phyloP scores from a whole-genome alignment of 2,329 filamentous ascomycete species.

The Scolecobasidium constrictum region DNA sequence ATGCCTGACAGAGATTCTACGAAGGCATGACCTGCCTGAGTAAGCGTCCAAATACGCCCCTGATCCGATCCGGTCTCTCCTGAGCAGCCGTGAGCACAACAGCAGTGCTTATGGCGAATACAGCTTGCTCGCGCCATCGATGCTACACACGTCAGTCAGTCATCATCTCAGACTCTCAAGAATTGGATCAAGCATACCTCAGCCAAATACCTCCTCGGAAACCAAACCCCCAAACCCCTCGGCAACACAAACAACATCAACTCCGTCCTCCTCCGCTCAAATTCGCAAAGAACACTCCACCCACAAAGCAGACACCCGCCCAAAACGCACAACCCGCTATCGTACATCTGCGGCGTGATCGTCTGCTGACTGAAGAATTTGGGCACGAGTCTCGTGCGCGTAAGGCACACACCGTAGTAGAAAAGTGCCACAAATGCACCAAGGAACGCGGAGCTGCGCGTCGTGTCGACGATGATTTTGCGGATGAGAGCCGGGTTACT shows the following conservation, averaged over 20 bases:
- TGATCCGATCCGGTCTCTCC: conserved; percentile 17
- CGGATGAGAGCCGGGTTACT: conserved; percentile 25
- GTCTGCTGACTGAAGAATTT: conserved; percentile 47
- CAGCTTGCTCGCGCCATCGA: conserved; percentile 21
- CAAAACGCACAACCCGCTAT: conserved; percentile 56
- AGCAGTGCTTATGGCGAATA: conserved; percentile 21
- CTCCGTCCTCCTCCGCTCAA: conserved; percentile 53
- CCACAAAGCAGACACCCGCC: conserved; percentile 66
- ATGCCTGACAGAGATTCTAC: too few species aligned
- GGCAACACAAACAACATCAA: conserved; percentile 74
- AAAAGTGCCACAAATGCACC: conserved; percentile 68
- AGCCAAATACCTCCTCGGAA: conserved; percentile 58
- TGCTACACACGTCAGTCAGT: conserved; percentile 9
- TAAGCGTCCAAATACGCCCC: conserved; percentile 20
- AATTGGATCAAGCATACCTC: conserved; percentile 17
- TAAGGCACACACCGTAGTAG: conserved; percentile 76
- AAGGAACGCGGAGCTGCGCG: conserved; percentile 66
- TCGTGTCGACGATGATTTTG: conserved; percentile 46
- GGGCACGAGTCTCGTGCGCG: conserved; percentile 63
- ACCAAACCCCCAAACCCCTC: conserved; percentile 60
- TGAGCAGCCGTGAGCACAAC: conserved; percentile 21
- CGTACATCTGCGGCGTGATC: conserved; percentile 45
- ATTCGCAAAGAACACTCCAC: conserved; percentile 71
- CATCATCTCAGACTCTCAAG: neutral
- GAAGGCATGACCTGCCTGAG: conserved; percentile 10